These are phyloP conservation scores for Aphanomyces euteiches DNA, from an alignment of 352 stramenopile genomes.

Conservation along the genomic window DNA sequence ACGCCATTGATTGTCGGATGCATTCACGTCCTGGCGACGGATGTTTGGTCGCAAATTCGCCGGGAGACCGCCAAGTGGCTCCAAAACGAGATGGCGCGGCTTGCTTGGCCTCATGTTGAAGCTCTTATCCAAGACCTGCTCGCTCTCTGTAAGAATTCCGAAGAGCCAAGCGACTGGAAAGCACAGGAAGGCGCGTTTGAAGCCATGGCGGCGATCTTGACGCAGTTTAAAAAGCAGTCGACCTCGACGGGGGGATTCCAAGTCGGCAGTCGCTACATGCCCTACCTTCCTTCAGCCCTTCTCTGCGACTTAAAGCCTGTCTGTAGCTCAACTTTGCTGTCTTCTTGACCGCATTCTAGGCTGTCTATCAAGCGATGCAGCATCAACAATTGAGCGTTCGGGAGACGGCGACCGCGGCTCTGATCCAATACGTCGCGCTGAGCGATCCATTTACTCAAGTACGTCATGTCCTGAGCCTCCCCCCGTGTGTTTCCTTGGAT, in stretches of 20 bases:
- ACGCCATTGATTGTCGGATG: not conserved
- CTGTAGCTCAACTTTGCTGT: slow-evolving; percentile 30
- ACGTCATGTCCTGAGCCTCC: not conserved
- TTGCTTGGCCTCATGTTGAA: slow-evolving; percentile 39
- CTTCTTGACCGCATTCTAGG: slow-evolving; percentile 37
- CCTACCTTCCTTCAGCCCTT: slow-evolving; percentile 30
- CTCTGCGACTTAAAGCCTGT: slow-evolving; percentile 23
- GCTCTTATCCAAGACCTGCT: slow-evolving; percentile 45
- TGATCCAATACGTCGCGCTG: slow-evolving; percentile 45
- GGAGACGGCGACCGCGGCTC: slow-evolving; percentile 46
- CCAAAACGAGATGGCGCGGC: slow-evolving; percentile 31
- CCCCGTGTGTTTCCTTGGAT: not conserved
- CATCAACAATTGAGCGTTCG: slow-evolving; percentile 58
- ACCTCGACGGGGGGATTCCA: slow-evolving; percentile 31
- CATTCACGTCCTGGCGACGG: slow-evolving; percentile 36
- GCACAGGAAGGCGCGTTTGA: slow-evolving; percentile 32
- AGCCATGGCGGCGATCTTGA: slow-evolving; percentile 38
- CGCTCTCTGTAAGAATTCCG: slow-evolving; percentile 32
- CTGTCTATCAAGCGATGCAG: slow-evolving; percentile 52
- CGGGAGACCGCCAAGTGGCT: slow-evolving; percentile 43
- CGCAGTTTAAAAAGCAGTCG: not conserved
- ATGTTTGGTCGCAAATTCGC: slow-evolving; percentile 68
- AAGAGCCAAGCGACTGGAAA: not conserved
- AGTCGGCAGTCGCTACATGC: slow-evolving; percentile 32
- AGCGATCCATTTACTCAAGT: slow-evolving; percentile 53